Evolutionary conservation across 164 flowering plant species (phyloP).

Genomic region (Taxillus chinensis): DNA sequence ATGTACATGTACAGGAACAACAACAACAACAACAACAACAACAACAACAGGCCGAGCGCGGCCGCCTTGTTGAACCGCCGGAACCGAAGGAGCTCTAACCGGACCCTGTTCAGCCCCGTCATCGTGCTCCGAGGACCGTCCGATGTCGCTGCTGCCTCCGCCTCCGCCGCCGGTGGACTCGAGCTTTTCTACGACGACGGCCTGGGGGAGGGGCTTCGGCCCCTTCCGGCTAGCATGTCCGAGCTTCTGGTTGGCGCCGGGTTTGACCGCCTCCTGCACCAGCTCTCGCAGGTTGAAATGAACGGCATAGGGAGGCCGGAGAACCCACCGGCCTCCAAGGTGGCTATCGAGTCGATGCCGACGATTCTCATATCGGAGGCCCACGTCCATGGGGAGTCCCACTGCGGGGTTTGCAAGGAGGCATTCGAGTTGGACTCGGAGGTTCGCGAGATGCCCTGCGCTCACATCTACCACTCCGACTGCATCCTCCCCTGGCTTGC

Average conservation of each 20-base stretch:
- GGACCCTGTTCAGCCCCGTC: conserved; percentile 60
- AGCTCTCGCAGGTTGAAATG: conserved; percentile 43
- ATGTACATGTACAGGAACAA: conserved; percentile 23
- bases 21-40: conserved; percentile 4
- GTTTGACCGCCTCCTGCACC: conserved; percentile 49
- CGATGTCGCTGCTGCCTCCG: conserved; percentile 8
- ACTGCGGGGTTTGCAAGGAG: conserved; percentile 49
- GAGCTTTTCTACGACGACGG: conserved; percentile 61
- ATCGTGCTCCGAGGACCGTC: conserved; percentile 42
- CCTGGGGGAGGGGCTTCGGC: conserved; percentile 42
- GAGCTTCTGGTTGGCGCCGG: conserved; percentile 62
- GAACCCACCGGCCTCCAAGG: conserved; percentile 57
- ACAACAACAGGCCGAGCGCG: conserved; percentile 10
- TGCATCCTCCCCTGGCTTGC: conserved; percentile 58
- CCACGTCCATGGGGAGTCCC: conserved; percentile 19
- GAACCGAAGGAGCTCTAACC: conserved; percentile 32
- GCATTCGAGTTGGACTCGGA: conserved; percentile 28
- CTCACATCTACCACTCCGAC: conserved; percentile 44
- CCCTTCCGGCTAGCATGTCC: conserved; percentile 48
- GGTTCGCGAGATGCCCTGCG: conserved; percentile 55
- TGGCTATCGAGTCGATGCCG: conserved; percentile 42
- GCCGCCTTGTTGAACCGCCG: conserved; percentile 16
- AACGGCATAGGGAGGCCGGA: conserved; percentile 37
- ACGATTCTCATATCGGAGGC: conserved; percentile 15
- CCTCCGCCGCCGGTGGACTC: conserved; percentile 5